phyloP scores from a whole-genome alignment of 495 filamentous ascomycete genomes.

The Lasiosphaeria hispida region DNA sequence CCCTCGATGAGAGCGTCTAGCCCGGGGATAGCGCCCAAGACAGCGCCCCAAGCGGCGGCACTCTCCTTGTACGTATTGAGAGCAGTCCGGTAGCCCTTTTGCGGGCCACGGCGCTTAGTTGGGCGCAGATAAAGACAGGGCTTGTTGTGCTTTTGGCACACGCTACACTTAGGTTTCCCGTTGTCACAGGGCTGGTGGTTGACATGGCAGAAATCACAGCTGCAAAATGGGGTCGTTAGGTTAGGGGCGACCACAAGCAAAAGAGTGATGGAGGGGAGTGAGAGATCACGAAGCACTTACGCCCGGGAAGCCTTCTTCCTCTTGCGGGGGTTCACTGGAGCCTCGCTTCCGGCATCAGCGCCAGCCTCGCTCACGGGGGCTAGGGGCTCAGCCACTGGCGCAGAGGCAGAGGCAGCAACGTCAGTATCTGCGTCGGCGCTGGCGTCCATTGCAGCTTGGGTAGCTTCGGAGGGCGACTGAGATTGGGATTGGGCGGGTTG shows the following conservation, averaged over 20 bases:
- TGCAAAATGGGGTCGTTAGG: constrained; percentile 13
- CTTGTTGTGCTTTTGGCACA: constrained; percentile 39
- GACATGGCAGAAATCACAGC: constrained; percentile 40
- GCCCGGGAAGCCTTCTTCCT: constrained; percentile 40
- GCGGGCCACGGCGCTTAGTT: constrained; percentile 37
- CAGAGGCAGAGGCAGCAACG: background rate
- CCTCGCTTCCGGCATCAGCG: constrained; percentile 29
- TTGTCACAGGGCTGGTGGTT: constrained; percentile 43
- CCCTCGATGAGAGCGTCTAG: constrained; percentile 38
- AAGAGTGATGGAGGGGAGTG: background rate
- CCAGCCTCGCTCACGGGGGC: constrained; percentile 26
- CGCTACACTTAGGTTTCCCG: constrained; percentile 35
- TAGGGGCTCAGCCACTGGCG: constrained; percentile 4
- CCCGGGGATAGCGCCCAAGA: constrained; percentile 34
- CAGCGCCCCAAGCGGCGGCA: constrained; percentile 39
- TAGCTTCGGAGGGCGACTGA: background rate
- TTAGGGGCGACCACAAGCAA: background rate
- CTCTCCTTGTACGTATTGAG: constrained; percentile 42
- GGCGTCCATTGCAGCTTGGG: background rate
- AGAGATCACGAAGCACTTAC: constrained; percentile 19
- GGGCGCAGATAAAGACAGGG: constrained; percentile 36
- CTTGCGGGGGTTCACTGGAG: constrained; percentile 35
- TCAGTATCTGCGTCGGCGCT: background rate
- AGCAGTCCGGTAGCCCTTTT: constrained; percentile 38
- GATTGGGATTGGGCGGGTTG: background rate